Conservation (phyloP, 495 filamentous ascomycete species). For the Tuber magnatum region DNA sequence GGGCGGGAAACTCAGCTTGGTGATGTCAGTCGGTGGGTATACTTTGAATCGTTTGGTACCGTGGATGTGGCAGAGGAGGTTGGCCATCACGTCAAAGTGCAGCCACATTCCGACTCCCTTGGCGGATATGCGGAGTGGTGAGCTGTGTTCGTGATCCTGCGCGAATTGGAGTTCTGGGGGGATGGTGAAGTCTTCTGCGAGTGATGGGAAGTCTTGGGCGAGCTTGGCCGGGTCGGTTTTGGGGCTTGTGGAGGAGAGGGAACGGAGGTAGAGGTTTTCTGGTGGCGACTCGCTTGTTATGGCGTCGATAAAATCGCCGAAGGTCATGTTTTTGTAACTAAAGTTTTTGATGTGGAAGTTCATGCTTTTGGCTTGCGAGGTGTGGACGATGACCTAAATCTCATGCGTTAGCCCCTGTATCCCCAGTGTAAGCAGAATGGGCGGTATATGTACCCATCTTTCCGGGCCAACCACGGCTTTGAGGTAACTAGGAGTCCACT, state of each 20-base stretch:
- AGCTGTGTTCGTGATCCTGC: slow-evolving; percentile 62
- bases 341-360: slow-evolving; percentile 81
- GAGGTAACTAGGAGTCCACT: slow-evolving; percentile 67
- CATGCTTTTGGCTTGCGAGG: slow-evolving; percentile 58
- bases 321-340: slow-evolving; percentile 59
- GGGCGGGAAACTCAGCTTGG: slow-evolving; percentile 59
- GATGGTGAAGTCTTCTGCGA: slow-evolving; percentile 64
- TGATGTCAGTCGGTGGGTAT: slow-evolving; percentile 70
- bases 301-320: slow-evolving; percentile 61
- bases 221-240: slow-evolving; percentile 61
- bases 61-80: slow-evolving; percentile 72
- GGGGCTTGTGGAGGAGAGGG: slow-evolving; percentile 62
- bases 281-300: slow-evolving; percentile 48
- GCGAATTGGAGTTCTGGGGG: slow-evolving; percentile 58
- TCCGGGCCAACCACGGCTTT: slow-evolving; percentile 56
- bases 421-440: slow-evolving; percentile 16
- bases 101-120: slow-evolving; percentile 77
- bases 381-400: slow-evolving; percentile 62
- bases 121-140: slow-evolving; percentile 70
- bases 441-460: slow-evolving; percentile 50
- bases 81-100: slow-evolving; percentile 90
- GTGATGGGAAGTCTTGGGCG: slow-evolving; percentile 59
- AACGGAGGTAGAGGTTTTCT: slow-evolving; percentile 65
- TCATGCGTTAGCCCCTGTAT: slow-evolving; percentile 23
- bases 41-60: slow-evolving; percentile 66